Base-by-base conservation (phyloP, 2,329 filamentous ascomycete genomes). In the Ustilaginoidea virens region DNA sequence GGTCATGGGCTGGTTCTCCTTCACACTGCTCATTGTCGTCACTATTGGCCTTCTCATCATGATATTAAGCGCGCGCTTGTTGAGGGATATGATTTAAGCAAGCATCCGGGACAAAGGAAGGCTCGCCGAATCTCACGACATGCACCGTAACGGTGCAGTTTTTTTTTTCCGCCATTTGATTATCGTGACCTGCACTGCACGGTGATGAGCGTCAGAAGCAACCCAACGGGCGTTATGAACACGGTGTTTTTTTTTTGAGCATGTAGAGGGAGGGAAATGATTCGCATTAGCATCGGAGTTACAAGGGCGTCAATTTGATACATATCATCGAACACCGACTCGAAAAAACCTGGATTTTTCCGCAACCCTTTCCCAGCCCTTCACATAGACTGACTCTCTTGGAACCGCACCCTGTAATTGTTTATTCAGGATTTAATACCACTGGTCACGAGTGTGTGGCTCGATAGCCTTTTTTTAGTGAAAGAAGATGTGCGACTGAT, bases 1-100 rank as follows among this genome's bases (percentile, higher is more conserved):
- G 82, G 81, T 94, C 12, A 66, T 98, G 47, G 90, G 90, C 34
- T 98, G 90, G 90, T 96, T 98, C 56, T 81, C 82, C 23, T 96
- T 98, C 48, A 79, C 81, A 14, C 55, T 96, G 30, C 66, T 98
- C 39, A 92, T 98, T 44, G 78, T 96, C 36, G 87, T 96, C 30
- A 96, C 87, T 27, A 90, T 96, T 46, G 90, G 87, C 32, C 56
- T 96, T 53, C 61, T 98, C 37, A 80, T 94, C 46, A 96, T 96
- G 85, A 93, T 94, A 45, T 60, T 96, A 52, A 94, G 85, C 58
- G 90, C 94, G 49, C 70, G 76, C 41, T 66, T 93, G 32, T 59
- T 94, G 39, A 67, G 73, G 42, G 67, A 79, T 44, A 56, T 72
- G 47, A 25, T 7, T 14, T 14, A 19, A 25, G 12, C 17, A 3